Conservation (phyloP, 345 rosid species). For the Moringa oleifera region DNA sequence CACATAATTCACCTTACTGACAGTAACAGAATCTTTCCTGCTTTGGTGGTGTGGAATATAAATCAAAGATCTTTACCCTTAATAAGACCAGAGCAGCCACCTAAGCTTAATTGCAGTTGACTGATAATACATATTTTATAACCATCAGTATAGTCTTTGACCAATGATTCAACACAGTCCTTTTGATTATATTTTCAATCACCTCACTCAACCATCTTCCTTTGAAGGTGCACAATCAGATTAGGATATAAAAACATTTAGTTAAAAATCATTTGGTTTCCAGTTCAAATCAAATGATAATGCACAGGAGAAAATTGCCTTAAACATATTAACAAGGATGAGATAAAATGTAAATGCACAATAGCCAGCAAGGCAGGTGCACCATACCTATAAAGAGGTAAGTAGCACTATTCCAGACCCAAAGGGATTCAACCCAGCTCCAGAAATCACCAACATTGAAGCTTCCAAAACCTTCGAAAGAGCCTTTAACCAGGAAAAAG, state of each 20-base stretch:
- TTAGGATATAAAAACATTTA: not conserved
- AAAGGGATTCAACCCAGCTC: constrained; percentile 79
- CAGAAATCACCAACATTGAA: constrained; percentile 60
- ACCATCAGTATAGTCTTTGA: no score
- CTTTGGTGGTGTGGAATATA: no score
- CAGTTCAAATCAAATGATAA: constrained; percentile 2
- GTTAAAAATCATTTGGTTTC: constrained; percentile 10
- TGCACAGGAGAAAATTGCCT: not conserved
- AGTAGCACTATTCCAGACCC: constrained; percentile 96
- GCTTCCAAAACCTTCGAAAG: constrained; percentile 39
- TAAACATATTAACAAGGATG: constrained; percentile 31
- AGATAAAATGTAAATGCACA: constrained; percentile 48
- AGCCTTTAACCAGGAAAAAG: constrained; percentile 42
- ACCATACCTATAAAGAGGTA: constrained; percentile 81
- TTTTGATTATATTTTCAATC: no score
- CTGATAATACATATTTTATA: no score
- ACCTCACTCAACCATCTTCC: not conserved
- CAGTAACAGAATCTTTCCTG: no score
- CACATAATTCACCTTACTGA: no score
- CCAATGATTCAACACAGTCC: no score
- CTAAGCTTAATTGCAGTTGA: no score
- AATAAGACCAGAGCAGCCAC: no score
- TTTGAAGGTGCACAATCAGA: not conserved
- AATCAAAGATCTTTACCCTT: no score
- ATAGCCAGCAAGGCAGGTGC: constrained; percentile 74